phyloP scores from a whole-genome alignment of 495 filamentous ascomycete species.

The Tetracladium marchalianum region DNA sequence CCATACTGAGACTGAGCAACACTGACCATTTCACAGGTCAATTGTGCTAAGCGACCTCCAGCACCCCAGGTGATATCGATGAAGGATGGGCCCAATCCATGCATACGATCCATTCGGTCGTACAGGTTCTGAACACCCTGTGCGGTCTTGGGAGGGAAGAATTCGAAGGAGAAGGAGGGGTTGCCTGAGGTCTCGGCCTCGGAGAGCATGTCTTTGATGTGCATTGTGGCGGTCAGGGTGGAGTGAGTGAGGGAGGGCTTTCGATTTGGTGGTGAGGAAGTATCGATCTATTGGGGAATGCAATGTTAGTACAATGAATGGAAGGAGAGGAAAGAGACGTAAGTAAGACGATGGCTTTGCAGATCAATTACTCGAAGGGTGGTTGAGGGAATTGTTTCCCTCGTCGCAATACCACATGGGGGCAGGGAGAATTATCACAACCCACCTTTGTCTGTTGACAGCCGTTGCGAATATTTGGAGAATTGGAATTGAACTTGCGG shows the following conservation, averaged over 20 bases:
- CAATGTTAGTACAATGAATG: not conserved
- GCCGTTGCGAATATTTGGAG: not conserved
- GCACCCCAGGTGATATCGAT: constrained; percentile 99
- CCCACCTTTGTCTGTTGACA: not conserved
- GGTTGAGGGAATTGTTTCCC: too few species aligned
- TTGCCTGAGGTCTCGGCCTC: constrained; percentile 65
- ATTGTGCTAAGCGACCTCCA: constrained; percentile 76
- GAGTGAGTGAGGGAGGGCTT: not conserved
- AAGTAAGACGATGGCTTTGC: not conserved
- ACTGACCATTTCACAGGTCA: constrained; percentile 97
- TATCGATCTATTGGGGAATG: not conserved
- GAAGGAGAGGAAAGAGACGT: too few species aligned
- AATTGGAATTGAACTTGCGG: not conserved
- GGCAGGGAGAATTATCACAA: not conserved
- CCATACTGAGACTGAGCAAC: constrained; percentile 95
- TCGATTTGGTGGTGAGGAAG: not conserved
- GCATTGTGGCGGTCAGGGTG: constrained; percentile 36
- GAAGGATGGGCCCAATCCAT: constrained; percentile 83
- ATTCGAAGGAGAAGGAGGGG: constrained; percentile 96
- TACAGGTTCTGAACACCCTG: constrained; percentile 99
- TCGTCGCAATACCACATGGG: not conserved
- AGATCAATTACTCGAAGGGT: not conserved
- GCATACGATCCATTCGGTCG: constrained; percentile 99
- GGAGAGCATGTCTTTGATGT: constrained; percentile 87
- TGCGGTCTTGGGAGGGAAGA: constrained; percentile 98